phyloP scores from a whole-genome alignment of 306 rosid species.

The Fragaria vesca region DNA sequence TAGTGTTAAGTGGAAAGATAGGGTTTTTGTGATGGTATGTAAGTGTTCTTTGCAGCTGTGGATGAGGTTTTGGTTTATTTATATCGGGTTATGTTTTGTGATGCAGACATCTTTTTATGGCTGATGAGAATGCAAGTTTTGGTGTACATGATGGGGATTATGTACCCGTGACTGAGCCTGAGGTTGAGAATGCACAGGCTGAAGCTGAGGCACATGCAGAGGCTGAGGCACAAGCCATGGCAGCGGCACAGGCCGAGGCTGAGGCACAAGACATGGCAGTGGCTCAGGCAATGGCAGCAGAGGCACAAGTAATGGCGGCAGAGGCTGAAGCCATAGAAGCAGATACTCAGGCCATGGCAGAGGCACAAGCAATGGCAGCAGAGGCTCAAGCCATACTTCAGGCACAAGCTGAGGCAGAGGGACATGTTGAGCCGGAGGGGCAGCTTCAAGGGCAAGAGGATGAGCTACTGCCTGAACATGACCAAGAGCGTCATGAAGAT shows the following conservation, averaged over 20 bases:
- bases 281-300: not conserved
- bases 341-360: constrained; percentile 16
- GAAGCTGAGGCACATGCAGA: not conserved
- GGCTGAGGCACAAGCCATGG: not conserved
- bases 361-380: constrained; percentile 10
- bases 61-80: not conserved
- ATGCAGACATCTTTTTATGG: constrained; percentile 48
- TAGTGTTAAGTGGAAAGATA: not conserved
- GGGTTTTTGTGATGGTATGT: not conserved
- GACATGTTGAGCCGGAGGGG: not conserved
- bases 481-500: constrained; percentile 45
- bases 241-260: not conserved
- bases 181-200: not conserved
- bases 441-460: constrained; percentile 2
- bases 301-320: not conserved
- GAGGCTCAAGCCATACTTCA: constrained; percentile 15
- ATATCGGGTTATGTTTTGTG: not conserved
- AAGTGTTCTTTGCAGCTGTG: not conserved
- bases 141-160: constrained; percentile 31
- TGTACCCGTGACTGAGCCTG: constrained; percentile 22
- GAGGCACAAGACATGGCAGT: not conserved
- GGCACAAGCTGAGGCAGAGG: constrained; percentile 18
- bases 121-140: constrained; percentile 43
- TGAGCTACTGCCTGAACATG: constrained; percentile 1
- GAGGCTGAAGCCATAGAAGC: constrained; percentile 12